Conservation (phyloP, 345 rosid species). For the Corchorus capsularis region DNA sequence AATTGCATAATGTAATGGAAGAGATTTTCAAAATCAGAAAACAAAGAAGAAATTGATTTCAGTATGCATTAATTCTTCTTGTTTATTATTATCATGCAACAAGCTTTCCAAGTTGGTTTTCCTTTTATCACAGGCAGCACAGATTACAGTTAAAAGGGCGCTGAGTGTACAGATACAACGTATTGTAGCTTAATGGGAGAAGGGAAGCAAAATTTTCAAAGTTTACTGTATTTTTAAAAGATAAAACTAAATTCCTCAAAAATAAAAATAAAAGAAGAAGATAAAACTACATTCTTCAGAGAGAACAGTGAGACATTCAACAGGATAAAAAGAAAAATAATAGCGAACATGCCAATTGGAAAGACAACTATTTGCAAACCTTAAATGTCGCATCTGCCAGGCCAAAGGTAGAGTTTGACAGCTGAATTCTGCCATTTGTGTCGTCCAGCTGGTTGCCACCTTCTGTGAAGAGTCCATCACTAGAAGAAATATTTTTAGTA, state of each 20-base stretch:
- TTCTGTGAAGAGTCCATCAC: conserved; percentile 38
- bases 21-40: neutral
- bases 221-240: neutral
- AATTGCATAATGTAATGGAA: neutral
- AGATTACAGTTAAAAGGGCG: neutral
- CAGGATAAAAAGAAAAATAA: conserved; percentile 24
- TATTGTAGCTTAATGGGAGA: conserved; percentile 1
- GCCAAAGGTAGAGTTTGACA: conserved; percentile 33
- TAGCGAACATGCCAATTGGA: neutral
- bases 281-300: conserved; percentile 1
- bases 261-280: too few species aligned
- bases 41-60: neutral
- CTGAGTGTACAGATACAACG: neutral
- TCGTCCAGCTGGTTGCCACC: conserved; percentile 34
- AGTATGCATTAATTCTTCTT: neutral
- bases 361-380: conserved; percentile 44
- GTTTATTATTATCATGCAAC: neutral
- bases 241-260: neutral
- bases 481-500: conserved; percentile 33
- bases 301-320: conserved; percentile 15
- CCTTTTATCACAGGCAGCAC: neutral
- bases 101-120: neutral
- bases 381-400: conserved; percentile 55
- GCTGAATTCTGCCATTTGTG: conserved; percentile 37
- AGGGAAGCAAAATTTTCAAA: conserved; percentile 3